These are phyloP conservation scores for Phytophthora brassicae DNA, from an alignment of 352 stramenopile genomes.

Conservation along the genomic window DNA sequence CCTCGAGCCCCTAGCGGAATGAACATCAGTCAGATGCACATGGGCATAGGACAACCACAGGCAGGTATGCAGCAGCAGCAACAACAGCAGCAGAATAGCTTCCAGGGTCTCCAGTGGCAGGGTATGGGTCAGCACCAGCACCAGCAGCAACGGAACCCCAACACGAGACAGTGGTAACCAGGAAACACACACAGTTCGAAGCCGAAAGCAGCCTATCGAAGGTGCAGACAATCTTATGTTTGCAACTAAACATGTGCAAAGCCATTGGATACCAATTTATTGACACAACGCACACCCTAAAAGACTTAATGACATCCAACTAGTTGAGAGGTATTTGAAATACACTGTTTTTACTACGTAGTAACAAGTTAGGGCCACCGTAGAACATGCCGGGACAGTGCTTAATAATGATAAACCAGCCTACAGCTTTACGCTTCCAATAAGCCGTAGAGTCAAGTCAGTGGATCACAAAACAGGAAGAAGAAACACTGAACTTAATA, in stretches of 20 bases:
- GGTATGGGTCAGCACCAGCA: constrained; percentile 70
- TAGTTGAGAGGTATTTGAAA: no score
- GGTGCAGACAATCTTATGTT: not conserved
- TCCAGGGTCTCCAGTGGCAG: constrained; percentile 83
- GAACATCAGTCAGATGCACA: constrained; percentile 87
- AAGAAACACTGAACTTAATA: no score
- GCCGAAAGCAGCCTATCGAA: constrained; percentile 8
- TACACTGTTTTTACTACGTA: no score
- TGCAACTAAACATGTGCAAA: not conserved
- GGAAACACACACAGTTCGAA: constrained; percentile 1
- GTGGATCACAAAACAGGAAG: no score
- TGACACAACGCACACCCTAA: not conserved
- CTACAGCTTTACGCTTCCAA: no score
- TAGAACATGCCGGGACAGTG: no score
- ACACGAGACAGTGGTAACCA: constrained; percentile 48
- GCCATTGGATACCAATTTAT: constrained; percentile 18
- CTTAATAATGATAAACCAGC: no score
- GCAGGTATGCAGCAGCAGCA: constrained; percentile 45
- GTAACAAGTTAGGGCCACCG: no score
- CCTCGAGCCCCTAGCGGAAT: constrained; percentile 57
- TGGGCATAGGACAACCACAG: constrained; percentile 55
- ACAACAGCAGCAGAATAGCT: constrained; percentile 69
- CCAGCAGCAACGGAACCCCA: constrained; percentile 63
- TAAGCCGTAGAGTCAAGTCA: no score
- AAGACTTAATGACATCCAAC: no score